Percentiles rank a stretch among this genome's conserved stretches.
phyloP scores from a whole-genome alignment of 805 yeast genomes.

The Schwanniomyces polymorphus region DNA sequence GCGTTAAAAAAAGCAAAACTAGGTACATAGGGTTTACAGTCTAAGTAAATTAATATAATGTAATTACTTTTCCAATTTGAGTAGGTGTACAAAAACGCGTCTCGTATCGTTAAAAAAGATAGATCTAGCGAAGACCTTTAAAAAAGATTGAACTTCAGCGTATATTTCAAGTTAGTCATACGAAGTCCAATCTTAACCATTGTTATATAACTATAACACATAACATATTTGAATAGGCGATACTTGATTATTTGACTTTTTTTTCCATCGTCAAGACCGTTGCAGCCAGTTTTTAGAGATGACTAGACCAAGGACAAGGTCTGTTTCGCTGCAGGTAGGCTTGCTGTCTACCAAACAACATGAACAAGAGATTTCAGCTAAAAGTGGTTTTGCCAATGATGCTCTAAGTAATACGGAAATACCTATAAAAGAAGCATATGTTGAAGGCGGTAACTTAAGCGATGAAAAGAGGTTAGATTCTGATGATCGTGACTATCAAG shows the following conservation, averaged over 20 bases:
- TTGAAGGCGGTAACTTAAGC: too few relatives aligned
- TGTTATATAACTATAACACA: background rate
- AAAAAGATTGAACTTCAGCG: background rate
- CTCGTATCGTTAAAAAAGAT: background rate
- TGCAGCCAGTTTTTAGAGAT: background rate
- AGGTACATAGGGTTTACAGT: background rate
- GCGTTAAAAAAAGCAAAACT: background rate
- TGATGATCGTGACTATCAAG: background rate
- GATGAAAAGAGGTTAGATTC: background rate
- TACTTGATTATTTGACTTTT: background rate
- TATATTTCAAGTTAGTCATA: background rate
- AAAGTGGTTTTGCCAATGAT: background rate
- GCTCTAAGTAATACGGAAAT: background rate
- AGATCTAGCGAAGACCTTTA: background rate
- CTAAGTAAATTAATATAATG: background rate
- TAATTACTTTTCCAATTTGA: background rate
- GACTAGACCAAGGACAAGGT: slow-evolving; percentile 2
- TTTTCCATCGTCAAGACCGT: background rate
- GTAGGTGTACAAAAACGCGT: slow-evolving; percentile 3
- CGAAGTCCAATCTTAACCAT: background rate
- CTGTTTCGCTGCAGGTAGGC: background rate
- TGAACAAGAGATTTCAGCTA: background rate
- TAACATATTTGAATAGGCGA: background rate
- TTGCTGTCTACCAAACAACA: background rate
- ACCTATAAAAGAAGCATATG: background rate